Evolutionary conservation across 148 eudicot species (phyloP).

Genomic region (Gaultheria prostrata): DNA sequence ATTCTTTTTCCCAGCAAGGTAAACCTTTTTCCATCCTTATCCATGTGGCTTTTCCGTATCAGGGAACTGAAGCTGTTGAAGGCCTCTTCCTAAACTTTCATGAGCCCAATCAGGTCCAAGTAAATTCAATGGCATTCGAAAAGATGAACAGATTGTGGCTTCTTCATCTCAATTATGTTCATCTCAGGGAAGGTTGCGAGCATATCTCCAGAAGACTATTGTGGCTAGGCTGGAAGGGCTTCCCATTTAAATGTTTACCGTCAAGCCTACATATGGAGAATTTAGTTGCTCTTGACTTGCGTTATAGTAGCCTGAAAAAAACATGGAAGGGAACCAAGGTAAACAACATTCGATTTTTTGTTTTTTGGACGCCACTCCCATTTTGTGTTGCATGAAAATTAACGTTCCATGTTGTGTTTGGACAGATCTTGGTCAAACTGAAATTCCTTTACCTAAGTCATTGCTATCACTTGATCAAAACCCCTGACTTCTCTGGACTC

Average conservation of each 20-base stretch:
- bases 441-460: background rate
- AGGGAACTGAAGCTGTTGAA: no score
- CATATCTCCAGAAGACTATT: background rate
- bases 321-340: background rate
- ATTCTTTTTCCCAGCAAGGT: no score
- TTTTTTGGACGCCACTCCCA: no score
- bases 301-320: no score
- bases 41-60: no score
- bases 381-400: no score
- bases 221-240: background rate
- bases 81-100: no score
- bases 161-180: background rate
- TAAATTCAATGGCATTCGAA: background rate
- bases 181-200: background rate
- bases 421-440: background rate
- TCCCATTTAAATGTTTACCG: background rate
- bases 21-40: no score
- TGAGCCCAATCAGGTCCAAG: no score
- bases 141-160: background rate
- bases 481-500: conserved; percentile 10
- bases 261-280: background rate
- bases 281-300: no score
- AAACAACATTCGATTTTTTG: background rate
- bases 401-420: background rate
- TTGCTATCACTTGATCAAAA: background rate